Evolutionary conservation across 164 flowering plant species (phyloP).

Genomic region (Vitis amurensis): DNA sequence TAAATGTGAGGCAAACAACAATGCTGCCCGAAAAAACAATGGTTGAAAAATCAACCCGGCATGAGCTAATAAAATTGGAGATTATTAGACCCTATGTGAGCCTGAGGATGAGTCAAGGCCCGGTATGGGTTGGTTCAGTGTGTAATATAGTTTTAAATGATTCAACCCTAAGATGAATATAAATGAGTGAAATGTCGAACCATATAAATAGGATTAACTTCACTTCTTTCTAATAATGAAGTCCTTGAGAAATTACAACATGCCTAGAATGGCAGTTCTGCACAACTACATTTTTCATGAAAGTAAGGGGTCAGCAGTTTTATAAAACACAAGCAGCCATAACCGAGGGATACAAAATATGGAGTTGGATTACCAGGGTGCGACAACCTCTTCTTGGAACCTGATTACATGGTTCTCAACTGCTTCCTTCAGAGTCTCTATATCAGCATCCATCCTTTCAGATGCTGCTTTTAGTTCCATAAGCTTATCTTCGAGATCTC

Average conservation of each 20-base stretch:
- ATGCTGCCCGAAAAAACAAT: no score
- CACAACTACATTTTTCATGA: background rate
- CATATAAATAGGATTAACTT: background rate
- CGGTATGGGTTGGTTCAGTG: no score
- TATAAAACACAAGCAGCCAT: background rate
- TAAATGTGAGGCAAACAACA: no score
- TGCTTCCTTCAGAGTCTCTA: constrained; percentile 22
- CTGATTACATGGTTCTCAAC: constrained; percentile 22
- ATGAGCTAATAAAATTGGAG: no score
- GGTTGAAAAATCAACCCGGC: no score
- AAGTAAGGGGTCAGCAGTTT: background rate
- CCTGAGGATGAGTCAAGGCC: no score
- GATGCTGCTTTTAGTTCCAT: constrained; percentile 26
- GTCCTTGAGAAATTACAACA: background rate
- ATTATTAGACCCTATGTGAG: no score
- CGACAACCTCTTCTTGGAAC: constrained; percentile 27
- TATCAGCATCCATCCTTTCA: constrained; percentile 20
- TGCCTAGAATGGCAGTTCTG: background rate
- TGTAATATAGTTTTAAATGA: background rate
- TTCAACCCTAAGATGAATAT: background rate
- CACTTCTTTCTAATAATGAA: background rate
- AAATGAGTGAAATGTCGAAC: background rate
- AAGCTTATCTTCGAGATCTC: constrained; percentile 36
- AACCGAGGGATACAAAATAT: background rate
- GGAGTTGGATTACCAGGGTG: constrained; percentile 28